Evolutionary conservation across 257 asterid species (phyloP).

Genomic region (Eustoma russellianum): DNA sequence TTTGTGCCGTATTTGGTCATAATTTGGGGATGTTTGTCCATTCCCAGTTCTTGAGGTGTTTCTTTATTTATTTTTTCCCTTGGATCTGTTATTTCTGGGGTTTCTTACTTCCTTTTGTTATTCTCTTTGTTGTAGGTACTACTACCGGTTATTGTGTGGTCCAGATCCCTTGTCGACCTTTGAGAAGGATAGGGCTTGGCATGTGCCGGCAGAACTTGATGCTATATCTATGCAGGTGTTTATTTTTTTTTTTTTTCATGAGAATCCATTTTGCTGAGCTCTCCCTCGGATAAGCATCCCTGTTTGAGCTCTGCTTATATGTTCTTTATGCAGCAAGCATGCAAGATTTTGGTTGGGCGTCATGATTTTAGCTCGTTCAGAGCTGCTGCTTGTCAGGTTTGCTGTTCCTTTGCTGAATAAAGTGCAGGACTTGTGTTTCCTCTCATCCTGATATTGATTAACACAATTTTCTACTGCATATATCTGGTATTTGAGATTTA

Average conservation of each 20-base stretch:
- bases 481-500: no score
- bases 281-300: neutral
- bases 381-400: constrained; percentile 89
- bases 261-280: constrained; percentile 1
- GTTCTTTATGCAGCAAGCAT: constrained; percentile 59
- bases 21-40: no score
- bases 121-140: constrained; percentile 49
- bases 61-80: no score
- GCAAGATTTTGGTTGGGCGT: constrained; percentile 64
- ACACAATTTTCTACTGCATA: no score
- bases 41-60: no score
- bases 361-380: constrained; percentile 97
- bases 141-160: constrained; percentile 64
- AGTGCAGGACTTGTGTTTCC: no score
- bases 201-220: constrained; percentile 71
- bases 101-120: constrained; percentile 1
- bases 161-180: constrained; percentile 55
- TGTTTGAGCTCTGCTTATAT: constrained; percentile 6
- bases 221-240: constrained; percentile 72
- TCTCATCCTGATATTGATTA: no score
- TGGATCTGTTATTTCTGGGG: no score
- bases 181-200: constrained; percentile 88
- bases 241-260: neutral
- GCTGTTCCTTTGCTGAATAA: constrained; percentile 1
- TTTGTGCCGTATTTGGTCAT: no score